These are phyloP conservation scores for Backusella psychrophila DNA, from an alignment of 192 early-diverging fungal species.

Conservation along the genomic window DNA sequence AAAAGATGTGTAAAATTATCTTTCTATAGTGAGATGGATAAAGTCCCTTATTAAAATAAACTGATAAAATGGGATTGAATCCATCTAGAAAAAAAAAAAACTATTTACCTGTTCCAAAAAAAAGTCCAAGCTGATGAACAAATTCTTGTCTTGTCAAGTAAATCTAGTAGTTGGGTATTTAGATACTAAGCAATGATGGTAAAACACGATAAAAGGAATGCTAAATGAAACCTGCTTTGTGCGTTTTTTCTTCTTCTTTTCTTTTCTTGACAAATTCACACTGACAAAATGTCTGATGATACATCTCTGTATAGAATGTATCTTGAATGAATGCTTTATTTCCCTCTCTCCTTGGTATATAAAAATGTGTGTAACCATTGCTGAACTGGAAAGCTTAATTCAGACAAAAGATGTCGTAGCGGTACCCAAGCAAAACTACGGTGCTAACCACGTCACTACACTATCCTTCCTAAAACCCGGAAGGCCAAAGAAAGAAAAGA, in stretches of 20 bases:
- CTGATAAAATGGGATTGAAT: too few species aligned
- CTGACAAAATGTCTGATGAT: not conserved
- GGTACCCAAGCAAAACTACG: not conserved
- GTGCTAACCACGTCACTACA: not conserved
- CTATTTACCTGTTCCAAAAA: too few species aligned
- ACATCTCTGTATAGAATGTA: not conserved
- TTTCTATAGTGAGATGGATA: too few species aligned
- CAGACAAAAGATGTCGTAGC: not conserved
- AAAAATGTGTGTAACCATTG: not conserved
- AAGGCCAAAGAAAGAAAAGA: not conserved
- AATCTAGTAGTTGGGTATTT: not conserved
- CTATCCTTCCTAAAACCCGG: not conserved
- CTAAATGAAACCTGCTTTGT: not conserved
- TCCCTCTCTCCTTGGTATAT: not conserved
- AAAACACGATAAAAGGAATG: not conserved
- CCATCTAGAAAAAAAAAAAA: too few species aligned
- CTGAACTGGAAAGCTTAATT: not conserved
- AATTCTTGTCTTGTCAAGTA: too few species aligned
- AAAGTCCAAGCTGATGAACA: too few species aligned
- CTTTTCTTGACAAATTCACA: not conserved
- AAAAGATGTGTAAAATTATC: too few species aligned
- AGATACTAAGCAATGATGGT: not conserved
- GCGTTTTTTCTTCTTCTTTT: not conserved
- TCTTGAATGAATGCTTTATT: not conserved
- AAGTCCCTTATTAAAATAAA: too few species aligned